Base-by-base conservation (phyloP, 2,329 filamentous ascomycete species). In the Pseudogymnoascus sp. region DNA sequence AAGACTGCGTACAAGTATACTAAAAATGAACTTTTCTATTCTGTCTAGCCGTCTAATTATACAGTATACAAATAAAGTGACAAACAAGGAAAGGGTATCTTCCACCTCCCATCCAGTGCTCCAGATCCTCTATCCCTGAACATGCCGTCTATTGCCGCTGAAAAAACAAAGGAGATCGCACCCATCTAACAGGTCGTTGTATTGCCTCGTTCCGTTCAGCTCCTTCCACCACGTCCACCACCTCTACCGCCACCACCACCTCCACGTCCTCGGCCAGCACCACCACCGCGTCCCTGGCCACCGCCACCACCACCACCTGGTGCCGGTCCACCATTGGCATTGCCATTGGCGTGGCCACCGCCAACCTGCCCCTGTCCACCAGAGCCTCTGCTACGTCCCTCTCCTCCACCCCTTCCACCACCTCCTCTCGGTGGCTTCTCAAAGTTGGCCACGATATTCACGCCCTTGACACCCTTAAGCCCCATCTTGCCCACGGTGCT, bases 401-500 rank as follows among this genome's bases (percentile, higher is more conserved):
- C 61, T 3, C 66, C 65, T 12, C 42, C 59, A 39, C 66, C 62
- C 25, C 67, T 66, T 9, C 63, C 49, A 4, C 63, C 60, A 25
- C 71, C 69, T 2, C 72, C 67, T 62, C 64, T 66, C 3, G 78
- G 77, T 22, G 74, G 72, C 39, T 63, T 62, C 41, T 60, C 58
- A 8, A 52, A 41, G 61, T 80, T 77, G 0, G 80, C 75, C 9
- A 79, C 74, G 14, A 80, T 69, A 4, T 74, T 75, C 11, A 85
- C 69, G 0, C 83, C 83, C 36, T 70, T 75, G 1, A 78, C 76
- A 7, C 81, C 82, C 64, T 78, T 78, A 58, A 86, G 69, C 0
- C 82, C 82, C 83, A 85, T 85, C 76, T 85, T 85, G 7, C 77
- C 74, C 4, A 83, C 76, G 0, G 75, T 78, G 39, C 70, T 75